Evolutionary conservation across 2,329 filamentous ascomycete species (phyloP), one percentile per base, ranked within the genome.

Genomic region (Curvularia eragrostidis): DNA sequence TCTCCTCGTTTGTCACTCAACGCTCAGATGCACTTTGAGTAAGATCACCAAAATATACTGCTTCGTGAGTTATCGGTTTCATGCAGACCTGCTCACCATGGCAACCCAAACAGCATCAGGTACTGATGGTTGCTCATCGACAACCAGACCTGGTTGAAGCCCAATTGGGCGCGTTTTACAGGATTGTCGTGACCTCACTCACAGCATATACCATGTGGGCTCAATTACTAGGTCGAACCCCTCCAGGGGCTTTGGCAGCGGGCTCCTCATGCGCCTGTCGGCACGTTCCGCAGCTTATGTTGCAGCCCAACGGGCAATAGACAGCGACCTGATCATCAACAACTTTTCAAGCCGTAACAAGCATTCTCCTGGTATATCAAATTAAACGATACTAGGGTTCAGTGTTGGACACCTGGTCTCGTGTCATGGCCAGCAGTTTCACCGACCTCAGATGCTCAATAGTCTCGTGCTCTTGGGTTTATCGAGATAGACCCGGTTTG

Each of bases 211-310:
- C 32, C 6, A 19, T 49, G 34, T 49, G 32, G 32, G 34, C 12
- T 21, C 21, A 13, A 15, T 5, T 18, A 24, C 47, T 49, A 21
- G 30, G 23, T 39, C 19, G 47, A 49, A 49, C 47, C 23, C 9
- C 15, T 32, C 12, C 32, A 39, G 47, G 46, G 47, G 21, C 32
- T n/a, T 18, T 18, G 47, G 19, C 21, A 19, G 9, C 9, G 6
- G 21, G 47, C 23, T 49, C 8, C 21, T 38, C 19, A 28, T 9
- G n/a, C 34, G 32, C 24, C 18, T 28, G 15, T 36, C 32, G 23
- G 47, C 32, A 36, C 47, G 30, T 36, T 49, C 32, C 21, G 34
- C 23, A 49, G 47, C 4, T 18, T 49, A 19, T 49, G 21, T 39
- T 19, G 34, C 47, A 28, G 23, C 47, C 47, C 47, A 28, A 49